Percentiles rank a stretch among this genome's conserved stretches.
Evolutionary conservation across 495 filamentous ascomycete genomes (phyloP).

Genomic region (Opeltia flavorubescens): DNA sequence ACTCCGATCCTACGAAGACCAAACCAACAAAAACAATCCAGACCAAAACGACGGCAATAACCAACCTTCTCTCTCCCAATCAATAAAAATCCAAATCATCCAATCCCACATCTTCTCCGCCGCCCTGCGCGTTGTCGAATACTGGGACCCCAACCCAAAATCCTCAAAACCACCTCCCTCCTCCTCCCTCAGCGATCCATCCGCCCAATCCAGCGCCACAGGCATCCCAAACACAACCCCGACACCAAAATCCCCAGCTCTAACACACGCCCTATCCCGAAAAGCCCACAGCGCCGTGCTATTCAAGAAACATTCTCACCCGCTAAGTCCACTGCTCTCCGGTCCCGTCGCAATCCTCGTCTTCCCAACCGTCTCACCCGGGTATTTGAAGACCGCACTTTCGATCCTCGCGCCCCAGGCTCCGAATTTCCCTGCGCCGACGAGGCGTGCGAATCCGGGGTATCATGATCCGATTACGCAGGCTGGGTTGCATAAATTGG

Average conservation of each 20-base stretch:
- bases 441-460: constrained; percentile 55
- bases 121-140: constrained; percentile 74
- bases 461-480: constrained; percentile 69
- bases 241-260: constrained; percentile 24
- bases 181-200: constrained; percentile 15
- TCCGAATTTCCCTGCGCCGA: constrained; percentile 61
- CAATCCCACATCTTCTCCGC: constrained; percentile 79
- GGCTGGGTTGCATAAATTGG: constrained; percentile 68
- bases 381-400: constrained; percentile 65
- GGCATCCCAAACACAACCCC: constrained; percentile 14
- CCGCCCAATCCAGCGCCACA: constrained; percentile 19
- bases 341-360: constrained; percentile 68
- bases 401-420: constrained; percentile 57
- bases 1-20: constrained; percentile 49
- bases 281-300: constrained; percentile 47
- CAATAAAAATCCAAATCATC: constrained; percentile 64
- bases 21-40: constrained; percentile 21
- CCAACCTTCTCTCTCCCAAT: constrained; percentile 31
- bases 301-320: constrained; percentile 38
- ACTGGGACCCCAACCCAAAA: constrained; percentile 46
- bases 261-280: constrained; percentile 64
- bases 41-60: constrained; percentile 28
- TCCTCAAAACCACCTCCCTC: background rate
- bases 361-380: constrained; percentile 71
- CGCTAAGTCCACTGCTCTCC: constrained; percentile 61